Evolutionary conservation across 2,329 filamentous ascomycete species (phyloP).

Genomic region (Gremmenia infestans): DNA sequence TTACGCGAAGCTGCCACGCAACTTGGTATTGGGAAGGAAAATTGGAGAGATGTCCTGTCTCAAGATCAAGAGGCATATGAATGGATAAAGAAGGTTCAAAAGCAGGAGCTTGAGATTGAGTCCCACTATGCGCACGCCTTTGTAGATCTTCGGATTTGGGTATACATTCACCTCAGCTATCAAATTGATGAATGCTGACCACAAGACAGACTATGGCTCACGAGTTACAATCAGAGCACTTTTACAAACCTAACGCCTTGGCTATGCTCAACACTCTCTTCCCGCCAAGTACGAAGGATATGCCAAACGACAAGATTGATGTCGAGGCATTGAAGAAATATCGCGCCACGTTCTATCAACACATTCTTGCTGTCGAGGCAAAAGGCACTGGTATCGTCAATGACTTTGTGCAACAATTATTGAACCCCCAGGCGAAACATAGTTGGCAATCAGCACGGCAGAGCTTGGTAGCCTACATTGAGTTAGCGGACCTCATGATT

Average conservation of each 20-base stretch:
- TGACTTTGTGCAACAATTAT: constrained; percentile 14
- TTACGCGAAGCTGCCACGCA: constrained; percentile 19
- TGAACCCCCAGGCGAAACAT: constrained; percentile 14
- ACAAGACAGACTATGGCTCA: constrained; percentile 22
- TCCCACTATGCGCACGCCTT: constrained; percentile 19
- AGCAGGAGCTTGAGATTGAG: constrained; percentile 19
- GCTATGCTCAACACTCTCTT: constrained; percentile 31
- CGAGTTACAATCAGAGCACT: constrained; percentile 15
- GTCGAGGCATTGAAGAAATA: constrained; percentile 16
- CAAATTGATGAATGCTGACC: constrained; percentile 2
- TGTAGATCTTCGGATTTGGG: constrained; percentile 27
- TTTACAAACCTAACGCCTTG: constrained; percentile 21
- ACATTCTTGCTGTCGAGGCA: constrained; percentile 16
- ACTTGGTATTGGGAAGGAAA: constrained; percentile 19
- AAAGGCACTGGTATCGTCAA: constrained; percentile 12
- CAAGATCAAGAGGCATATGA: constrained; percentile 15
- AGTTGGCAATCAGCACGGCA: constrained; percentile 17
- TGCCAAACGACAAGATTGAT: constrained; percentile 20
- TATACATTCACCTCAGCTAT: constrained; percentile 6
- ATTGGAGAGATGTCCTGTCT: constrained; percentile 20
- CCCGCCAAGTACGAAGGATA: constrained; percentile 21
- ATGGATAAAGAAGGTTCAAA: constrained; percentile 24
- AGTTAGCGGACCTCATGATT: constrained; percentile 23
- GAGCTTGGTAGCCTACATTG: constrained; percentile 18
- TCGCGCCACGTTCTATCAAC: constrained; percentile 21